Evolutionary conservation across 1,284 basidiomycete species (phyloP), one percentile per base, ranked within the genome.

Genomic region (Ustilago tritici): DNA sequence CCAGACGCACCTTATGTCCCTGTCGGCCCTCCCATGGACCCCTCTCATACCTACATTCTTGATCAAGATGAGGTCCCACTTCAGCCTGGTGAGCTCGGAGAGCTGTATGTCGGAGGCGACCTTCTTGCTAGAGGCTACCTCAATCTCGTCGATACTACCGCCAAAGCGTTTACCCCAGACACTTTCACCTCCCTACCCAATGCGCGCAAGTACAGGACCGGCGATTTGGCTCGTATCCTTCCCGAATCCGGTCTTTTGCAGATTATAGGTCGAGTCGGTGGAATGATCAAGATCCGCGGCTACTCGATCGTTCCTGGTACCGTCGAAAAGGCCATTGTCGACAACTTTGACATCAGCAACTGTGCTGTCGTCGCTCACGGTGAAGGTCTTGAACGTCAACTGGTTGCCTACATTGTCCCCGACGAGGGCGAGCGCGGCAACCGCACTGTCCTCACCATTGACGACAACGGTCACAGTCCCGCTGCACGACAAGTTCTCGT

Each of bases 261-360:
- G 56, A 85, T 85, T 54, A 85, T 82, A 6, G 84, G 84, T 28
- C 67, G 84, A 23, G 80, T 83, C 10, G 84, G 84, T 10, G 84
- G 81, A 11, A 85, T 85, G 84, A 85, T 85, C 79, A 85, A 85
- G 72, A 80, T 76, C 34, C 72, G 84, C 19, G 84, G 84, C 23
- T 85, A 85, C 67, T 80, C 84, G 28, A 81, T 85, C 49, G 75
- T 79, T 2, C 84, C 84, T 19, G 80, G 53, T 43, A 78, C 62
- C 15, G 84, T 85, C 34, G 83, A 85, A 55, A 80, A 76, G 57
- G 84, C 84, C 54, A 84, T 85, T 47, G 61, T 83, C 57, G 77
- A 79, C 59, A 75, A 81, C 50, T 76, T 85, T 40, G 79, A 79
- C 53, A 80, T 85, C 17, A 66, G 76, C 58, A 76, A 78, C 41